phyloP scores from a whole-genome alignment of 306 rosid species.

The Vigna radiata region DNA sequence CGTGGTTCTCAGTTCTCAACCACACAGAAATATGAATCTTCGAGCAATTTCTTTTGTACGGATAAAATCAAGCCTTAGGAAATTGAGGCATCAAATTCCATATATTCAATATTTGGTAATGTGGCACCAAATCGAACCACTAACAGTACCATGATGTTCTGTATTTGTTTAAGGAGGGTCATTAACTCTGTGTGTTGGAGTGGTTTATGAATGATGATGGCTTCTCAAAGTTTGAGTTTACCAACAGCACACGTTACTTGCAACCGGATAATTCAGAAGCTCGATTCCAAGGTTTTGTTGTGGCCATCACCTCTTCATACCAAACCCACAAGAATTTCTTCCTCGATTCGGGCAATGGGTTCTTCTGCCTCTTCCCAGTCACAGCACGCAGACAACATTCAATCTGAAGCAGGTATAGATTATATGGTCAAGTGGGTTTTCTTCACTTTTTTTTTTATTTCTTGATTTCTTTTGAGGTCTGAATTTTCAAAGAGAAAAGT shows the following conservation, averaged over 20 bases:
- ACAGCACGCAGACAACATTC: constrained; percentile 56
- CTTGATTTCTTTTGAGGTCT: neutral
- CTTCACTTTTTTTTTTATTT: neutral
- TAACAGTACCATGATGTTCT: neutral
- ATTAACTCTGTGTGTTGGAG: neutral
- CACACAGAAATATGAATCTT: neutral
- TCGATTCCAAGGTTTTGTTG: constrained; percentile 46
- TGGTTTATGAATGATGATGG: constrained; percentile 50
- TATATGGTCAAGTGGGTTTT: constrained; percentile 5
- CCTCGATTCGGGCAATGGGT: constrained; percentile 73
- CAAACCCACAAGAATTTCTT: constrained; percentile 51
- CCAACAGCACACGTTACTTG: constrained; percentile 49
- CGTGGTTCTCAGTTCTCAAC: neutral
- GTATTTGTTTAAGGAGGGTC: neutral
- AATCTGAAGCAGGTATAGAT: constrained; percentile 56
- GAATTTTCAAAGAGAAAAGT: neutral
- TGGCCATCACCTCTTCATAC: constrained; percentile 45
- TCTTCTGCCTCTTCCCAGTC: constrained; percentile 82
- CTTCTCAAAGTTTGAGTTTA: constrained; percentile 53
- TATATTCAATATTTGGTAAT: no score
- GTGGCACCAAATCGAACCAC: no score
- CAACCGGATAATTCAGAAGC: constrained; percentile 40
- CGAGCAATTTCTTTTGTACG: neutral
- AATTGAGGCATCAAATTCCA: neutral
- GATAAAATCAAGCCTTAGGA: neutral